Evolutionary conservation across 768 basidiomycete species (phyloP), one percentile per base, ranked within the genome.

Genomic region (Leccinum barrowsii): DNA sequence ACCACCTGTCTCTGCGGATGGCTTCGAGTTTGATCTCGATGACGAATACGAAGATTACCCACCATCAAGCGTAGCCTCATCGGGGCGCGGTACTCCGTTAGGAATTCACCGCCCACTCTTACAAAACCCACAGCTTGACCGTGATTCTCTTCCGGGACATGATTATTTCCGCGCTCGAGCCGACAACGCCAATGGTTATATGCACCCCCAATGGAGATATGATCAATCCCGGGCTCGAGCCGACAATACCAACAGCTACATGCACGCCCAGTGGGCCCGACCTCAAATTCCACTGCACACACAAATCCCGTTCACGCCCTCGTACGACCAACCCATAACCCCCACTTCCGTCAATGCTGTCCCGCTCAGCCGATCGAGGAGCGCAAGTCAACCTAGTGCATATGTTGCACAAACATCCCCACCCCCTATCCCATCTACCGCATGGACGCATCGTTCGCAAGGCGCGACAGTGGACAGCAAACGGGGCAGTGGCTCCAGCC

Each of bases 401-500:
- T 91, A 90, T 64, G 73, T 84, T 13, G 84, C 87, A 21, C 80
- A 80, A 50, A 53, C 58, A 60, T 67, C 76, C 15, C 76, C 74
- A 10, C 80, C 80, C 12, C 90, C 90, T 11, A 77, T 86, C 24
- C 79, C 82, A 32, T 73, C 80, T 37, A 70, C 73, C 17, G 72
- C 79, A 28, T 85, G 87, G 85, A 69, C 66, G 22, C 76, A 77
- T 53, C 76, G 78, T 57, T 74, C 76, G 46, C 78, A 74, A 62
- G 72, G 74, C 42, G 73, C 78, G 56, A 67, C 71, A 26, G 64
- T 56, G 5, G 78, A 73, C 53, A 80, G 78, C 64, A 92, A 92
- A 72, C 84, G 92, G 37, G 92, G 89, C 32, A 93, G 91, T 62
- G 87, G 89, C 12, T 91, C 89, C 37, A 93, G 91, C 65, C 85